Conservation (phyloP, 805 yeast species). For the Cyberlindnera xylosilytica region DNA sequence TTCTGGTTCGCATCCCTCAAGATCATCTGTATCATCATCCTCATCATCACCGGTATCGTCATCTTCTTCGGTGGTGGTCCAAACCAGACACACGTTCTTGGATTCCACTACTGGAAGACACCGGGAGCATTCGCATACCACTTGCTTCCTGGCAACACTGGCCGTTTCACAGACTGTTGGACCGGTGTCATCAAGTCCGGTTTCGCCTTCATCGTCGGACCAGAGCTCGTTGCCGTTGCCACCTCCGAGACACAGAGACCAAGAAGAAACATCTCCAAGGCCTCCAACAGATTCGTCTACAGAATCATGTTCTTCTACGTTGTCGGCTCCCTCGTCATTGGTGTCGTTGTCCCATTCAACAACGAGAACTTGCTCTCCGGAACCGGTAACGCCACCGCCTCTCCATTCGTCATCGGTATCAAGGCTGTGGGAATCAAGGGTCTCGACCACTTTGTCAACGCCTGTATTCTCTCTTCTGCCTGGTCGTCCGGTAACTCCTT, state of each 20-base stretch:
- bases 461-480: conserved; percentile 72
- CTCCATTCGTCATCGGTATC: conserved; percentile 85
- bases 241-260: conserved; percentile 61
- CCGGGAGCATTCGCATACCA: conserved; percentile 54
- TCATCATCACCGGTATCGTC: conserved; percentile 52
- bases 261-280: conserved; percentile 58
- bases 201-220: conserved; percentile 60
- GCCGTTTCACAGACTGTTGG: conserved; percentile 63
- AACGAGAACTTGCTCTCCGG: conserved; percentile 49
- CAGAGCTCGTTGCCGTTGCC: conserved; percentile 57
- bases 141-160: conserved; percentile 52
- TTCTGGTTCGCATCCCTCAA: conserved; percentile 65
- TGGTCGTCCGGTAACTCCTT: conserved; percentile 82
- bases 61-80: conserved; percentile 71
- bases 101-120: conserved; percentile 63
- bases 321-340: conserved; percentile 64
- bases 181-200: conserved; percentile 62
- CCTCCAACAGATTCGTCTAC: conserved; percentile 51
- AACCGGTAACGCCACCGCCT: conserved; percentile 60
- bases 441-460: conserved; percentile 74
- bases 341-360: conserved; percentile 61
- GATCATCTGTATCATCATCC: conserved; percentile 60
- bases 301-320: conserved; percentile 59
- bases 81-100: conserved; percentile 45
- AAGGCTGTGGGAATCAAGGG: conserved; percentile 61